A percentile compares a stretch with the other conserved stretches of the same genome.
Evolutionary conservation across 2,329 filamentous ascomycete genomes (phyloP).

Genomic region (Pseudogymnoascus sp.): DNA sequence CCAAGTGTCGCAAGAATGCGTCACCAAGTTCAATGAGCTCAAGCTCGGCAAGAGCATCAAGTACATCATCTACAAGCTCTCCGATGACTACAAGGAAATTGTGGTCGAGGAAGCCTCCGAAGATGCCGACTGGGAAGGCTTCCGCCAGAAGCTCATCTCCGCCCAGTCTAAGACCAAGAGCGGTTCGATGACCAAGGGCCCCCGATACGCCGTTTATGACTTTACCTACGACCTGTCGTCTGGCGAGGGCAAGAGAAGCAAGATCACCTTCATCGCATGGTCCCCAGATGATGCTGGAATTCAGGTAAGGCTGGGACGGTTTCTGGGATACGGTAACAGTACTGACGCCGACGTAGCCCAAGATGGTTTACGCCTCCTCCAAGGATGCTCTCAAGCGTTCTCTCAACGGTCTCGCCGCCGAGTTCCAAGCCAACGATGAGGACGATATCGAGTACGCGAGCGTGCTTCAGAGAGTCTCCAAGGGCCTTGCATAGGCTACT

Average conservation of each 20-base stretch:
- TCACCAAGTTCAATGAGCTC: slow-evolving; percentile 65
- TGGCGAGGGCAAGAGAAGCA: slow-evolving; percentile 70
- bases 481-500: slow-evolving; percentile 41
- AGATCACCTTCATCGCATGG: slow-evolving; percentile 73
- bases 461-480: slow-evolving; percentile 59
- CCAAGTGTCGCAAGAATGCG: slow-evolving; percentile 63
- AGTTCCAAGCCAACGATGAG: slow-evolving; percentile 76
- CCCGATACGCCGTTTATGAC: slow-evolving; percentile 79
- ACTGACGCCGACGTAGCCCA: slow-evolving; percentile 46
- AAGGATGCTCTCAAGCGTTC: slow-evolving; percentile 78
- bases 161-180: slow-evolving; percentile 64
- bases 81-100: slow-evolving; percentile 74
- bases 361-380: slow-evolving; percentile 86
- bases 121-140: slow-evolving; percentile 59
- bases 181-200: slow-evolving; percentile 56
- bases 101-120: slow-evolving; percentile 66
- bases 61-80: slow-evolving; percentile 84
- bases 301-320: slow-evolving; percentile 49
- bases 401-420: slow-evolving; percentile 64
- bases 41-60: slow-evolving; percentile 77
- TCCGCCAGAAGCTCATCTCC: slow-evolving; percentile 68
- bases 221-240: slow-evolving; percentile 66
- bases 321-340: slow-evolving; percentile 10
- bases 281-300: slow-evolving; percentile 72
- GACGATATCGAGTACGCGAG: slow-evolving; percentile 74